Evolutionary conservation across 2,329 filamentous ascomycete species (phyloP).

Genomic region (Hysterium pulicare): DNA sequence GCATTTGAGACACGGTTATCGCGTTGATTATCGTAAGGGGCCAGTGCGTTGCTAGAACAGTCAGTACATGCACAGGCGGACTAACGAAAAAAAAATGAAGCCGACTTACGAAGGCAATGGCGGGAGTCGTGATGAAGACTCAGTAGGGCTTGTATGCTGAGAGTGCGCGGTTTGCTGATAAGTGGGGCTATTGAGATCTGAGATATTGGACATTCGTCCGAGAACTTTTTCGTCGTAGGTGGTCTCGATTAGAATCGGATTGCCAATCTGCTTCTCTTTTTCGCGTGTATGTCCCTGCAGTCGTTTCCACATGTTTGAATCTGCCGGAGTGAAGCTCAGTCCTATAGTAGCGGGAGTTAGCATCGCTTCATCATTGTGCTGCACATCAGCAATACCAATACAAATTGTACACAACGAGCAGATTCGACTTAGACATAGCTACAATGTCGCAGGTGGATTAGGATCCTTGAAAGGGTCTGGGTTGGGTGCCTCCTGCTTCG

Average conservation of each 20-base stretch:
- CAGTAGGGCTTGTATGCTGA: conserved; percentile 4
- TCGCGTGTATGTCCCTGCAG: conserved; percentile 43
- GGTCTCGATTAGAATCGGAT: conserved; percentile 45
- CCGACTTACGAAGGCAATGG: conserved; percentile 41
- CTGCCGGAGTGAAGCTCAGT: too few relatives aligned
- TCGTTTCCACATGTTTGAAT: conserved; percentile 55
- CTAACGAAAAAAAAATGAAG: background rate
- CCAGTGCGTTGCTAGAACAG: conserved; percentile 16
- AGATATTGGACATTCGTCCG: conserved; percentile 30
- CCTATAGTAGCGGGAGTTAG: conserved; percentile 28
- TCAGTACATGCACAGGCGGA: too few relatives aligned
- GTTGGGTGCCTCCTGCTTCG: too few relatives aligned
- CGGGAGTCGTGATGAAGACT: conserved; percentile 32
- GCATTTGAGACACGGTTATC: conserved; percentile 25
- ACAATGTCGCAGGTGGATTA: too few relatives aligned
- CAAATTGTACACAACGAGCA: too few relatives aligned
- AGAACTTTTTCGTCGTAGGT: conserved; percentile 46
- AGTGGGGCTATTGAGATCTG: conserved; percentile 23
- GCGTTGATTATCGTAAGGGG: conserved; percentile 18
- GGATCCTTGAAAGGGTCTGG: too few relatives aligned
- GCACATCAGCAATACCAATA: too few relatives aligned
- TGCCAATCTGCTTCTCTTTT: conserved; percentile 44
- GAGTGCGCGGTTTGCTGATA: conserved; percentile 22
- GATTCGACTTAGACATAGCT: too few relatives aligned
- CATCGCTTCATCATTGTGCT: too few relatives aligned